Conservation (phyloP, 2,329 filamentous ascomycete species). For the Ophiostoma sp. region DNA sequence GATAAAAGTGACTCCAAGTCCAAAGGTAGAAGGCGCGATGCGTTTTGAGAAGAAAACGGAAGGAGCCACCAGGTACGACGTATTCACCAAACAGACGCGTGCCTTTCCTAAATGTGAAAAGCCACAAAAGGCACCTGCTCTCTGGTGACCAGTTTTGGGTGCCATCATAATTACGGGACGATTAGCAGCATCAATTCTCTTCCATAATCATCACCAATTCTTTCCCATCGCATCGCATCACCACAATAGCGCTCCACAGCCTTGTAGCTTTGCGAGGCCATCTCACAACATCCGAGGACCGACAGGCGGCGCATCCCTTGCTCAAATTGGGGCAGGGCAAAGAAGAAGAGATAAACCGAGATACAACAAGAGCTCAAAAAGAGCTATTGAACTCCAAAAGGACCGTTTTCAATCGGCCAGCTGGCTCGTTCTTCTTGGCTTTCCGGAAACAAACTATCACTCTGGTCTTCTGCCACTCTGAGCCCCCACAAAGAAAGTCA, state of each 20-base stretch:
- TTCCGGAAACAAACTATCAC: slow-evolving; percentile 10
- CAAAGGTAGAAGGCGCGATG: background rate
- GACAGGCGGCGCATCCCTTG: background rate
- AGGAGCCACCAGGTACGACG: background rate
- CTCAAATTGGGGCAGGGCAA: background rate
- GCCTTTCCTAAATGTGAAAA: background rate
- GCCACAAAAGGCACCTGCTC: background rate
- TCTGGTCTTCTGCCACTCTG: background rate
- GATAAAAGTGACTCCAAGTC: background rate
- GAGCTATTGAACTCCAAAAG: background rate
- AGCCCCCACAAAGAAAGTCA: background rate
- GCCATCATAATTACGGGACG: too few relatives aligned
- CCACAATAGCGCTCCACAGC: too few relatives aligned
- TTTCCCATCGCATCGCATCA: too few relatives aligned
- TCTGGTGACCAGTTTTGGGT: background rate
- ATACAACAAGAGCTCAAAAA: background rate
- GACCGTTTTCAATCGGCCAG: background rate
- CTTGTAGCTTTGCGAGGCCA: too few relatives aligned
- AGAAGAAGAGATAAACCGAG: background rate
- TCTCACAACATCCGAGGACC: too few relatives aligned
- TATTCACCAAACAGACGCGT: background rate
- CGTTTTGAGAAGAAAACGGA: background rate
- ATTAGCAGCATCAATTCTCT: too few relatives aligned
- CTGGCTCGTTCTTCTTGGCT: background rate
- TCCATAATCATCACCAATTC: too few relatives aligned